Evolutionary conservation across 73 alveolate species (phyloP), one percentile per base, ranked within the genome.

Genomic region (Paramecium primaurelia): DNA sequence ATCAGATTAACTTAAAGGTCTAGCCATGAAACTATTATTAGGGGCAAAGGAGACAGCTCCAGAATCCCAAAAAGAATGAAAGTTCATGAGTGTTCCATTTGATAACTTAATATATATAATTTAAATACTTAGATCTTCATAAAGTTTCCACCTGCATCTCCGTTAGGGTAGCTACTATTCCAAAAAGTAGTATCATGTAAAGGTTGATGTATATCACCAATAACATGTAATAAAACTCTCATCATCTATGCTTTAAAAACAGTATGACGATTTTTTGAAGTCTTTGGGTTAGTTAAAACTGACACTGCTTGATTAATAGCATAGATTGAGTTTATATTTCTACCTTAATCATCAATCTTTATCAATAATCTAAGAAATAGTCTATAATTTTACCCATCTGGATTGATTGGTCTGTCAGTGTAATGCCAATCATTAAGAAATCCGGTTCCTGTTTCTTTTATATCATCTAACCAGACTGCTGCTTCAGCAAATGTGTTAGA

Each of bases 171-270:
- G 59, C 93, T 59, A 20, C 40, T 14, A 86, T 88, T 85, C 47
- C 71, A 96, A 49, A 92, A 58, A 42, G 91, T 92, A 11, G 96
- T 38, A 42, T 94, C 93, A 88, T 96, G 98, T 92, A 96, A 93
- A 28, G 98, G 98, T 71, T 94, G 94, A 83, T 96, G 98, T 86
- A 96, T 91, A 93, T 96, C 98, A 40, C 98, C 97, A 36, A 95
- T 93, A 16, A 95, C 71, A 92, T 96, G 98, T 36, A 96, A 90
- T 47, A 96, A 93, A 59, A 93, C 80, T 75, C 98, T 91, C 28
- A 95, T 58, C 90, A 88, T 86, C 40, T 93, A 25, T 45, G 95
- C 94, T 54, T 89, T 71, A 51, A 71, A 71, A 11, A 89, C 94
- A 14, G 94, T 80, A 80, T 80, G 91, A 20, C 91, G 18, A 14